Evolutionary conservation across 768 basidiomycete genomes (phyloP).

Genomic region (Brasilioporus rufonigricans): DNA sequence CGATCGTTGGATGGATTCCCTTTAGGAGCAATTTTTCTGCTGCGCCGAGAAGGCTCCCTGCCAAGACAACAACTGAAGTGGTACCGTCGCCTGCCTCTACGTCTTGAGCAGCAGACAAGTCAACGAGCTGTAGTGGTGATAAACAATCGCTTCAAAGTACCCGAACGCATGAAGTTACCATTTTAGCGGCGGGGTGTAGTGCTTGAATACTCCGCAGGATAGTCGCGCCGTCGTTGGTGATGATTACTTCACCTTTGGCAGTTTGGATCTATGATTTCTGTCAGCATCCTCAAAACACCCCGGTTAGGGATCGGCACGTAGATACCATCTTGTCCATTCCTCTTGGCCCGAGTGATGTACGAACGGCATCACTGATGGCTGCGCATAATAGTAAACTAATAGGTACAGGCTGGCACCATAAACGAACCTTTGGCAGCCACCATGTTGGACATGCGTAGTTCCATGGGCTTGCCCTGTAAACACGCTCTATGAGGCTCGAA

Average conservation of each 20-base stretch:
- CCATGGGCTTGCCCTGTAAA: constrained; percentile 92
- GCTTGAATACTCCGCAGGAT: constrained; percentile 96
- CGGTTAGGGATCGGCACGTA: constrained; percentile 14
- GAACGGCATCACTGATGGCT: constrained; percentile 97
- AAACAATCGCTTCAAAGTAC: not conserved
- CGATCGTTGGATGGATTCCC: constrained; percentile 96
- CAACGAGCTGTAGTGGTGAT: constrained; percentile 69
- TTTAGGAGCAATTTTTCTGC: constrained; percentile 97
- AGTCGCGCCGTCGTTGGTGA: constrained; percentile 98
- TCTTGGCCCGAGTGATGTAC: constrained; percentile 93
- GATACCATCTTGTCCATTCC: constrained; percentile 99
- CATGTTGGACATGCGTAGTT: constrained; percentile 96
- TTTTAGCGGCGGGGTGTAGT: constrained; percentile 96
- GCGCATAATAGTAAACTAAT: constrained; percentile 8
- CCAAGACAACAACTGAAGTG: constrained; percentile 94
- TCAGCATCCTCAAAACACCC: constrained; percentile 8
- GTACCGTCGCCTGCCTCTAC: constrained; percentile 99
- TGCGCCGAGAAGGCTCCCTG: constrained; percentile 88
- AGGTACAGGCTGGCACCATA: not conserved
- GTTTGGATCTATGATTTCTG: constrained; percentile 77
- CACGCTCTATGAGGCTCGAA: constrained; percentile 25
- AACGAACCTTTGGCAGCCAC: constrained; percentile 90
- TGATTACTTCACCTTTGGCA: constrained; percentile 91
- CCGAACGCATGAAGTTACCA: constrained; percentile 50
- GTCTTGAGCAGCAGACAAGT: constrained; percentile 96